phyloP scores from a whole-genome alignment of 1,284 basidiomycete genomes.

The Ustilago curta region DNA sequence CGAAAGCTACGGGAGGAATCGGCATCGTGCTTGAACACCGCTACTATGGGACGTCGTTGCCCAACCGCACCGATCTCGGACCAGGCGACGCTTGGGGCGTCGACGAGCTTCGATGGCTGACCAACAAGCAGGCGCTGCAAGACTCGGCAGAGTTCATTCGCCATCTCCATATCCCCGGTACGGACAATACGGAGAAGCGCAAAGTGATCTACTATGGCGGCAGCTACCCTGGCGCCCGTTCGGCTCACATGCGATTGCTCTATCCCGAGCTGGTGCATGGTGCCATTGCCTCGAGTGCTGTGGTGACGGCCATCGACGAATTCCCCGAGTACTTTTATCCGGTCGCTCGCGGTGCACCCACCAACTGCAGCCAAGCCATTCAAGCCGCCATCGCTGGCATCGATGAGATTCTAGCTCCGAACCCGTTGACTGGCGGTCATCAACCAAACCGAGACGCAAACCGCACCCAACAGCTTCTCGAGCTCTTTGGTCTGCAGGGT shows the following conservation, averaged over 20 bases:
- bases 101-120: constrained; percentile 79
- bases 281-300: constrained; percentile 80
- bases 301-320: constrained; percentile 62
- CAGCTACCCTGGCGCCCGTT: constrained; percentile 88
- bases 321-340: constrained; percentile 81
- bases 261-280: constrained; percentile 91
- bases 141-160: constrained; percentile 92
- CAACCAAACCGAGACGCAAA: constrained; percentile 50
- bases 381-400: constrained; percentile 71
- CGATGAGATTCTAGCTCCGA: constrained; percentile 60
- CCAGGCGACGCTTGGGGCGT: constrained; percentile 69
- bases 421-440: constrained; percentile 49
- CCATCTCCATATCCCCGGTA: constrained; percentile 79
- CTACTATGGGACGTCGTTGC: constrained; percentile 78
- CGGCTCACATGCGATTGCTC: constrained; percentile 88
- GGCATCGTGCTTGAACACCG: constrained; percentile 83
- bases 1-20: constrained; percentile 82
- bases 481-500: constrained; percentile 53
- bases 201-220: constrained; percentile 90
- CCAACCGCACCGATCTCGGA: constrained; percentile 80
- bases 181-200: constrained; percentile 74
- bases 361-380: constrained; percentile 78
- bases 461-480: constrained; percentile 35
- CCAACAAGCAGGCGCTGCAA: constrained; percentile 87
- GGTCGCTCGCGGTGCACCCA: constrained; percentile 80